Conservation (phyloP, 352 stramenopile species). For the Nothophytophthora sp. region DNA sequence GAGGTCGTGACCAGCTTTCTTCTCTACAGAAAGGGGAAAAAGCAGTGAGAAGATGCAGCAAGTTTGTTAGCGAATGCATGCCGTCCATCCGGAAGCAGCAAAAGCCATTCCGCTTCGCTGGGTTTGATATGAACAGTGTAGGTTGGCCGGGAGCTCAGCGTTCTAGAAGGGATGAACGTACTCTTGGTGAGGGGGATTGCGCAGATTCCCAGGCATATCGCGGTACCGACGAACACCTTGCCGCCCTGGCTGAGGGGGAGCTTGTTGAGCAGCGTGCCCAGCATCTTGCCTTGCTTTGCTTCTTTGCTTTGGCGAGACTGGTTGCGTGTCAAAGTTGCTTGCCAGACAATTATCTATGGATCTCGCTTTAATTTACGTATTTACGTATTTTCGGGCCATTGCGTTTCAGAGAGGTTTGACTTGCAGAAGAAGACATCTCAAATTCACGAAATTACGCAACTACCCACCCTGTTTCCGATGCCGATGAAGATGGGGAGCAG, state of each 20-base stretch:
- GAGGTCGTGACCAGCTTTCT: conserved; percentile 80
- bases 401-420: neutral
- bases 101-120: too few relatives aligned
- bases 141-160: too few relatives aligned
- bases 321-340: conserved; percentile 11
- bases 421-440: too few relatives aligned
- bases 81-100: too few relatives aligned
- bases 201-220: conserved; percentile 71
- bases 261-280: conserved; percentile 65
- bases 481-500: too few relatives aligned
- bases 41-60: too few relatives aligned
- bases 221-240: conserved; percentile 75
- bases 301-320: conserved; percentile 14
- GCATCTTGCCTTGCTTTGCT: conserved; percentile 36
- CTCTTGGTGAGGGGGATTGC: conserved; percentile 65
- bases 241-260: conserved; percentile 64
- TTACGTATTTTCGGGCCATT: too few relatives aligned
- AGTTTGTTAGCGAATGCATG: too few relatives aligned
- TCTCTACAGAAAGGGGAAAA: conserved; percentile 46
- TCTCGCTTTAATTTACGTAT: too few relatives aligned
- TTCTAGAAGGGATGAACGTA: conserved; percentile 29
- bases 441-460: neutral
- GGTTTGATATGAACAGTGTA: too few relatives aligned
- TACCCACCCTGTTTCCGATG: too few relatives aligned
- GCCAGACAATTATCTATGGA: too few relatives aligned